Percentiles rank a stretch among this genome's conserved stretches.
These are phyloP conservation scores for Oxyria digyna DNA, from an alignment of 148 eudicot genomes.

Conservation along the genomic window DNA sequence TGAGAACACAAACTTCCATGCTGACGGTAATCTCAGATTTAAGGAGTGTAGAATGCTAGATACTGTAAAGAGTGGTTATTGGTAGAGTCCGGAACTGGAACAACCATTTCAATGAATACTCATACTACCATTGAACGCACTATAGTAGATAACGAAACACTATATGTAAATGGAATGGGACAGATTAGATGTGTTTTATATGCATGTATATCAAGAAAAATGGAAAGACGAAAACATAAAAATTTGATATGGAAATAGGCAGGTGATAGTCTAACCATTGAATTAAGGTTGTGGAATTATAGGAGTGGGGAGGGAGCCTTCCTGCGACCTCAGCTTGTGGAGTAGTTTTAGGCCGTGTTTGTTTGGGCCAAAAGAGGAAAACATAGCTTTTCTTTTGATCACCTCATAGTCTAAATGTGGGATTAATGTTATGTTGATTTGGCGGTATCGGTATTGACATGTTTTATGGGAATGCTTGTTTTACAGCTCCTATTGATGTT, in stretches of 20 bases:
- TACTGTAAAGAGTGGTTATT: neutral
- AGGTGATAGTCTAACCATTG: neutral
- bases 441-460: neutral
- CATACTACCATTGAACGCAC: neutral
- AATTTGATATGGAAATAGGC: neutral
- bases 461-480: neutral
- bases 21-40: neutral
- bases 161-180: neutral
- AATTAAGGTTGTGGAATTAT: no score
- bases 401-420: neutral
- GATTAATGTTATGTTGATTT: neutral
- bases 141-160: no score
- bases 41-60: neutral
- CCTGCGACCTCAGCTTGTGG: no score
- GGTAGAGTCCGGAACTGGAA: neutral
- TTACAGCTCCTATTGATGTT: neutral
- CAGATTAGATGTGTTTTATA: neutral
- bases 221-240: neutral
- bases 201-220: neutral
- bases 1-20: neutral
- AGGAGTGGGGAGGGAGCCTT: no score
- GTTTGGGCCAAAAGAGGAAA: no score
- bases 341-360: no score
- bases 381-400: neutral
- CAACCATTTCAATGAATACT: neutral